Conservation (phyloP, 768 basidiomycete genomes). For the Mycena indigotica region DNA sequence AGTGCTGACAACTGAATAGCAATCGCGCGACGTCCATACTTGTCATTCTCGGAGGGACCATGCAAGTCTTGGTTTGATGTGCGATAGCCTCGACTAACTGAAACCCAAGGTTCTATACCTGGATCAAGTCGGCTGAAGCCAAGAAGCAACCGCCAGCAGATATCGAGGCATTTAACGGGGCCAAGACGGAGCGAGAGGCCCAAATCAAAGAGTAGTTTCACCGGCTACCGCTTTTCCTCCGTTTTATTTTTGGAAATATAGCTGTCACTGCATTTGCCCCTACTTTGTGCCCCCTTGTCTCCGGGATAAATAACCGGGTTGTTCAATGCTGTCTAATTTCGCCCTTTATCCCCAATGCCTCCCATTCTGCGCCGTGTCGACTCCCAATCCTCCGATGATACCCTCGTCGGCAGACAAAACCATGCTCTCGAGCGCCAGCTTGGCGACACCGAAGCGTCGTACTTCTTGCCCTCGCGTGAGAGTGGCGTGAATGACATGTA, state of each 20-base stretch:
- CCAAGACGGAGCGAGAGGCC: constrained; percentile 23
- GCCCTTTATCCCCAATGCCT: constrained; percentile 3
- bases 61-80: constrained; percentile 48
- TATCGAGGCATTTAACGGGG: constrained; percentile 37
- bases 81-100: too few species aligned
- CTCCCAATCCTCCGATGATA: constrained; percentile 16
- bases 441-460: constrained; percentile 77
- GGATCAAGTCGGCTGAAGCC: constrained; percentile 41
- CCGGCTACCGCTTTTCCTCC: background rate
- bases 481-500: constrained; percentile 88
- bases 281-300: background rate
- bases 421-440: constrained; percentile 51
- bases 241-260: too few species aligned
- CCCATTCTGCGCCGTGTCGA: constrained; percentile 10
- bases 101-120: constrained; percentile 52
- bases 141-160: constrained; percentile 36
- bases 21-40: constrained; percentile 66
- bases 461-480: constrained; percentile 78
- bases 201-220: background rate
- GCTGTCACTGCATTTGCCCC: too few species aligned
- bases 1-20: constrained; percentile 34
- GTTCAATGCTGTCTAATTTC: background rate
- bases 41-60: constrained; percentile 68
- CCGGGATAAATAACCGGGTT: background rate
- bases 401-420: constrained; percentile 8